Percentiles rank a stretch among this genome's conserved stretches.
These are phyloP conservation scores for Canavalia gladiata DNA, from an alignment of 306 rosid species.

Conservation along the genomic window DNA sequence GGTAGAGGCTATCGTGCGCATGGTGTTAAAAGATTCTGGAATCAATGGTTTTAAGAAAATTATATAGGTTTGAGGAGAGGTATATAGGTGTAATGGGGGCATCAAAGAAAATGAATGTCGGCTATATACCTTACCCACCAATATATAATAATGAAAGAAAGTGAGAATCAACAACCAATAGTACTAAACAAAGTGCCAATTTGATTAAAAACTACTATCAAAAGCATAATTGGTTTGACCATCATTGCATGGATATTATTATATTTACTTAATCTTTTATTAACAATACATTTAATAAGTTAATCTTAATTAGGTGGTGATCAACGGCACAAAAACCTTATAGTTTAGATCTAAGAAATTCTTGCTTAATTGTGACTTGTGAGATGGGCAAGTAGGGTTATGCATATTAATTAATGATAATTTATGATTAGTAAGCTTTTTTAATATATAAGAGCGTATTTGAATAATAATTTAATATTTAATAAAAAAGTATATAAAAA, in stretches of 20 bases:
- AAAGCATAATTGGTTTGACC: conserved; percentile 66
- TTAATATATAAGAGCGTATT: background rate
- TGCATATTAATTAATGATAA: conserved; percentile 39
- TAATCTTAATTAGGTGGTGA: conserved; percentile 30
- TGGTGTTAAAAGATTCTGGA: conserved; percentile 50
- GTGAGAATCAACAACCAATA: conserved; percentile 50
- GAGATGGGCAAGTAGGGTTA: conserved; percentile 26
- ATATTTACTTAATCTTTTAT: conserved; percentile 37
- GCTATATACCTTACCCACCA: conserved; percentile 64
- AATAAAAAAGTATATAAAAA: too few relatives aligned
- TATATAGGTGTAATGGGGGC: conserved; percentile 53
- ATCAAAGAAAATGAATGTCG: conserved; percentile 61
- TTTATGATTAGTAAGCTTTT: conserved; percentile 20
- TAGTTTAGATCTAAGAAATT: background rate
- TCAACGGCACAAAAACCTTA: conserved; percentile 39
- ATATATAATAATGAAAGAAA: conserved; percentile 43
- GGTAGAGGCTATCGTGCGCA: conserved; percentile 42
- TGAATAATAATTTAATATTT: too few relatives aligned
- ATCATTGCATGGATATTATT: conserved; percentile 50
- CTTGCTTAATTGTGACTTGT: background rate
- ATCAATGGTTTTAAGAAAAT: conserved; percentile 45
- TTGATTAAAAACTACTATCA: conserved; percentile 44
- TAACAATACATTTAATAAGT: conserved; percentile 28
- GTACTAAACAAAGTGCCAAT: conserved; percentile 44
- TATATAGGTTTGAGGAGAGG: conserved; percentile 44